Evolutionary conservation across 2,329 filamentous ascomycete genomes (phyloP), one percentile per base, ranked within the genome.

Genomic region (Neofusicoccum cordaticola): DNA sequence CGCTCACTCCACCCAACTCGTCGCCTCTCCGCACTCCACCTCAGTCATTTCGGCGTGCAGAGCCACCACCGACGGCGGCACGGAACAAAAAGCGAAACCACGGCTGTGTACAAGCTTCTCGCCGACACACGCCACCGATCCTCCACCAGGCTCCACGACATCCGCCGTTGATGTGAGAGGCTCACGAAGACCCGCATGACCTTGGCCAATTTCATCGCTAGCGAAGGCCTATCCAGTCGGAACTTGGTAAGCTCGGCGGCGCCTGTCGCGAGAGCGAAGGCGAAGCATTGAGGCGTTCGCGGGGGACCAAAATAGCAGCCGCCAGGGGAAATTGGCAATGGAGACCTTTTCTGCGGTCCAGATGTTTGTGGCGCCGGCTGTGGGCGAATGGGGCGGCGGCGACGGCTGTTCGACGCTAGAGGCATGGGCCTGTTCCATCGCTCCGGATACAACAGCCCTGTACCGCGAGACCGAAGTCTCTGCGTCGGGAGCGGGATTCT

Each of bases 151-250:
- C 45, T 27, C 45, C 12, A 27, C 17, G 9, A 12, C 45, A 42
- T 56, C 35, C 52, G 37, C 52, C 52, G n/a, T n/a, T 56, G 51
- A 56, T 56, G 51, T 41, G 51, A 56, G 52, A 56, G 52, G 52
- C 52, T 56, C 35, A 4, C 52, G 0, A 15, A 19, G 19, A 44
- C 39, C 31, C 53, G 39, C 53, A 17, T n/a, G 9, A n/a, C 39
- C 53, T 17, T 42, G 52, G 22, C 52, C 12, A 56, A 56, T 56
- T 42, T 56, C 52, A 27, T 44, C 45, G 17, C 45, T 48, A 50
- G 47, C 22, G 47, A 34, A 19, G 47, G 22, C 11, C 13, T 9
- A 11, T 50, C 22, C 22, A 34, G 22, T 48, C 45, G 45, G 45
- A 48, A 48, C 8, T 12, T 27, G 27, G 45, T 4, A 11, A 4